phyloP scores from a whole-genome alignment of 1,284 basidiomycete genomes.

The Hemileia vastatrix region DNA sequence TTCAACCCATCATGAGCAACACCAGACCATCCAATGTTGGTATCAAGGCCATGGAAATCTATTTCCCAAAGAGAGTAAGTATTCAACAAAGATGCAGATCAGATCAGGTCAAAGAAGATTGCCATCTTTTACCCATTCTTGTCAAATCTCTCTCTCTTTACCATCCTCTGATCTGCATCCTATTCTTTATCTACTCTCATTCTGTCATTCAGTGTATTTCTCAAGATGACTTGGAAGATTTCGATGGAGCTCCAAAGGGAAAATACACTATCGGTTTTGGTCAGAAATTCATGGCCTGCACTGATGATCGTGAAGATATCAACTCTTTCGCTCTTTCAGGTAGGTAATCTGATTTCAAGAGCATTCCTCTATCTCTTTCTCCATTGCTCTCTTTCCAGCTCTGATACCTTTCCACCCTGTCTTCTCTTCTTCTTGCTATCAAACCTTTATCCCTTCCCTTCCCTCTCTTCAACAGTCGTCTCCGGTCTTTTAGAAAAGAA shows the following conservation, averaged over 20 bases:
- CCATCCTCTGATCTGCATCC: not conserved
- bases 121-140: no score
- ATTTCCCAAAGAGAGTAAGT: slow-evolving; percentile 80
- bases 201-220: slow-evolving; percentile 62
- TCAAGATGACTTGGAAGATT: slow-evolving; percentile 86
- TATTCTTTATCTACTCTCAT: not conserved
- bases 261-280: slow-evolving; percentile 99
- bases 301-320: slow-evolving; percentile 90
- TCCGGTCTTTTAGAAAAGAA: slow-evolving; percentile 81
- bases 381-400: not conserved
- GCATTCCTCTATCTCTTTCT: slow-evolving; percentile 12
- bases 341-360: slow-evolving; percentile 47
- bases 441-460: not conserved
- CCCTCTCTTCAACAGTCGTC: slow-evolving; percentile 34
- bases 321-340: slow-evolving; percentile 94
- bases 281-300: slow-evolving; percentile 95
- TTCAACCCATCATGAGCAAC: no score
- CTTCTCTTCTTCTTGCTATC: slow-evolving; percentile 3
- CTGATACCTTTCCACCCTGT: slow-evolving; percentile 1
- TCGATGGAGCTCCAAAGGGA: slow-evolving; percentile 86
- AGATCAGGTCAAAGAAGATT: no score
- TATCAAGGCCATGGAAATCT: slow-evolving; percentile 82
- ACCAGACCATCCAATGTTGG: no score
- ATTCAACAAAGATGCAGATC: not conserved
- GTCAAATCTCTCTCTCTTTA: not conserved